Evolutionary conservation across 352 stramenopile genomes (phyloP).

Genomic region (Pythium scleroteichum): DNA sequence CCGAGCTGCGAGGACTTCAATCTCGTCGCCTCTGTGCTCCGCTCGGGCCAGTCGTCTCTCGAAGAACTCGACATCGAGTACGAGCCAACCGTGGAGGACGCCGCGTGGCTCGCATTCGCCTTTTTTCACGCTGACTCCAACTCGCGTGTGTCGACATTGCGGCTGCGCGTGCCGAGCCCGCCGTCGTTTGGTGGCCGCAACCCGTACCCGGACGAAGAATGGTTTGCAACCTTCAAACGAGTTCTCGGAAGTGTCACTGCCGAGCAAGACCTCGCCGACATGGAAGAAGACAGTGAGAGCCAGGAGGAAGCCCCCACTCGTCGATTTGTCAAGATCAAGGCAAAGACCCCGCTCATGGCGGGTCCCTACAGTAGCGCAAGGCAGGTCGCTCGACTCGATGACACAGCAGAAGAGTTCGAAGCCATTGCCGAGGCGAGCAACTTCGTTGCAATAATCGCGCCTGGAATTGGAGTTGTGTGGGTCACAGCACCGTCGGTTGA

Average conservation of each 20-base stretch:
- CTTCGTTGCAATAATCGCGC: conserved; percentile 38
- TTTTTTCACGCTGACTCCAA: conserved; percentile 41
- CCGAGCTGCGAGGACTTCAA: conserved; percentile 6
- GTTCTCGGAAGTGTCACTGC: conserved; percentile 1
- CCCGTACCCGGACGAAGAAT: not conserved
- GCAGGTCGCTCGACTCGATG: conserved; percentile 12
- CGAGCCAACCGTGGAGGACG: conserved; percentile 9
- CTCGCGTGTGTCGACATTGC: conserved; percentile 27
- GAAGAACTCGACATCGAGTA: conserved; percentile 7
- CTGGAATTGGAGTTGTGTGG: conserved; percentile 39
- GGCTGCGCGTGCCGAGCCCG: conserved; percentile 12
- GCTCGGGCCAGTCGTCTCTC: conserved; percentile 1
- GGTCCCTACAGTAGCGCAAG: conserved; percentile 6
- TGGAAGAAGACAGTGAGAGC: conserved; percentile 21
- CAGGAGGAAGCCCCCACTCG: not conserved
- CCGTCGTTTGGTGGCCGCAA: not conserved
- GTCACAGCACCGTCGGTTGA: conserved; percentile 7
- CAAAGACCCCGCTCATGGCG: conserved; percentile 11
- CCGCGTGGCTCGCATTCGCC: conserved; percentile 39
- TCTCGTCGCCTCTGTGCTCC: not conserved
- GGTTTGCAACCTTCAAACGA: conserved; percentile 12
- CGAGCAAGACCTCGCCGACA: conserved; percentile 15
- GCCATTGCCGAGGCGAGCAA: conserved; percentile 23
- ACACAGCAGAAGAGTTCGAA: conserved; percentile 29
- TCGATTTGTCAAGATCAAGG: conserved; percentile 3